Percentiles rank a stretch among this genome's conserved stretches.
Conservation (phyloP, 2,329 filamentous ascomycete species). For the Ophiostoma sp. region DNA sequence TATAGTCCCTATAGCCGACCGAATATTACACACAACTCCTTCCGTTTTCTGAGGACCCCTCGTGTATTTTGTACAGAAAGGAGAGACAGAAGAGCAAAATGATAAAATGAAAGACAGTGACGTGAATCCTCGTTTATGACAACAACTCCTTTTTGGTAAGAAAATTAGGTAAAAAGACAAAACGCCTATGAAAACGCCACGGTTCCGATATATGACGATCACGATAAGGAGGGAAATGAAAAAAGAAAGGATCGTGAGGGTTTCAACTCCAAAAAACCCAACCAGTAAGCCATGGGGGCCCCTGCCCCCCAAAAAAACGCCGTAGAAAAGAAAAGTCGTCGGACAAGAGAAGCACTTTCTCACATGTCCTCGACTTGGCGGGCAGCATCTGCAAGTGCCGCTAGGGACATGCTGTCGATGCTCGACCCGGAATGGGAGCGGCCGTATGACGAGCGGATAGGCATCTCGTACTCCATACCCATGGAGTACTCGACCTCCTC, state of each 20-base stretch:
- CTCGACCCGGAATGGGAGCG: slow-evolving; percentile 5
- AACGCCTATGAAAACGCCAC: slow-evolving; percentile 13
- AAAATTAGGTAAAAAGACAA: neutral
- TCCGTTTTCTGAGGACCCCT: neutral
- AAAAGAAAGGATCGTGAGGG: neutral
- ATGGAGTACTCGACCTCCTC: slow-evolving; percentile 6
- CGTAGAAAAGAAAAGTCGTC: neutral
- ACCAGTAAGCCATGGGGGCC: neutral
- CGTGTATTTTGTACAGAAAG: slow-evolving; percentile 14
- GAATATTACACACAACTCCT: slow-evolving; percentile 4
- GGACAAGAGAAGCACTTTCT: slow-evolving; percentile 12
- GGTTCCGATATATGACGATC: neutral
- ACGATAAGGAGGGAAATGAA: neutral
- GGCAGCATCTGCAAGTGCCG: slow-evolving; percentile 12
- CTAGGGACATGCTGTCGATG: slow-evolving; percentile 19
- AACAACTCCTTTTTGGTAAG: slow-evolving; percentile 6
- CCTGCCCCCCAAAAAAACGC: neutral
- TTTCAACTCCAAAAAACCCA: neutral
- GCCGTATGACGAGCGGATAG: slow-evolving; percentile 3
- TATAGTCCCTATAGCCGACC: neutral
- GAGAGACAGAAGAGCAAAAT: neutral
- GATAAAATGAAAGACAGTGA: neutral
- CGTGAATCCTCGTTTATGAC: slow-evolving; percentile 1
- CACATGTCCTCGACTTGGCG: slow-evolving; percentile 22
- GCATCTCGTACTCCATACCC: neutral